Evolutionary conservation across 78 protist species (phyloP).

Genomic region (Tieghemostelium lacteum): DNA sequence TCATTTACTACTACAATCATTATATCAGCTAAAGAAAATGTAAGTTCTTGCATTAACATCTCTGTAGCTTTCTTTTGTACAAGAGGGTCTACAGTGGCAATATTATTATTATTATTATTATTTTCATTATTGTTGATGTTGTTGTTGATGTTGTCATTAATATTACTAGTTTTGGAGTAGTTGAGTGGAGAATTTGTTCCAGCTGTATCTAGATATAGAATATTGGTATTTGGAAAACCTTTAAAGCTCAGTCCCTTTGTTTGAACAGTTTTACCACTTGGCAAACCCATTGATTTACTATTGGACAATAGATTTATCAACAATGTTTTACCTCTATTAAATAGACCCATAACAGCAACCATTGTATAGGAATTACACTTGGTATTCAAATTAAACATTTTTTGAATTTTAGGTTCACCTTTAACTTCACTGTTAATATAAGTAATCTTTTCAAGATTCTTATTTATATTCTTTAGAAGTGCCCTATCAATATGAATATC

Average conservation of each 20-base stretch:
- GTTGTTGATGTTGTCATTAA: neutral
- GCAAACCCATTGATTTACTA: too few relatives aligned
- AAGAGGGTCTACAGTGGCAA: neutral
- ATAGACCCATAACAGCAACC: too few relatives aligned
- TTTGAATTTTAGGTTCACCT: too few relatives aligned
- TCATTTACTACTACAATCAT: constrained; percentile 5
- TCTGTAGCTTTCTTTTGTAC: constrained; percentile 3
- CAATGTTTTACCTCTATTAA: too few relatives aligned
- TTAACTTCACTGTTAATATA: too few relatives aligned
- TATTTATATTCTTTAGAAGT: too few relatives aligned
- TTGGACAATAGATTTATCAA: too few relatives aligned
- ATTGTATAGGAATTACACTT: too few relatives aligned
- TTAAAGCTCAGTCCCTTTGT: neutral
- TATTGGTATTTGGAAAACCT: neutral
- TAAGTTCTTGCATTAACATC: neutral
- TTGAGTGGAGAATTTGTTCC: neutral
- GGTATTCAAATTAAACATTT: too few relatives aligned
- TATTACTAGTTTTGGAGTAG: neutral
- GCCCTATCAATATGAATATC: too few relatives aligned
- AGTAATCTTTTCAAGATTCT: too few relatives aligned
- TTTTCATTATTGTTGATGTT: neutral
- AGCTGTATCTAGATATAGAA: neutral
- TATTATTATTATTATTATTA: neutral
- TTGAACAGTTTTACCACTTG: neutral
- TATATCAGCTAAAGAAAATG: neutral